Evolutionary conservation across 305 asterid genomes (phyloP), one percentile per base, ranked within the genome.

Genomic region (Ajuga reptans): DNA sequence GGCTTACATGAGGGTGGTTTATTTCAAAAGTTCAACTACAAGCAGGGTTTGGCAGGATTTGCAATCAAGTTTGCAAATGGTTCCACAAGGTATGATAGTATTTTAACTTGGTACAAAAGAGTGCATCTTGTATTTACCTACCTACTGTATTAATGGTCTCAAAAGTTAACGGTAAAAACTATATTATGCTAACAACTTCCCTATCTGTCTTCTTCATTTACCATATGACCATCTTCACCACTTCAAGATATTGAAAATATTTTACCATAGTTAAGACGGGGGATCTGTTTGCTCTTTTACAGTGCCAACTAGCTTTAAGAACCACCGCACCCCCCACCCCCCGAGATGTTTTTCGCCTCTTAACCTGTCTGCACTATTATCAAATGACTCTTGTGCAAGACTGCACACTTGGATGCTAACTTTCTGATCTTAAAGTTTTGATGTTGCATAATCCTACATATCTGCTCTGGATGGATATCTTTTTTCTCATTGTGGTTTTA

Each of bases 1-100:
- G 78, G 91, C 96, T 60, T 83, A 87, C 80, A 72, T 91, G 89
- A 89, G 84, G 77, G 78, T 89, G 62, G 86, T 87, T 64, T 85
- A 83, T 75, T 87, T 87, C 87, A 90, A 85, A 85, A 83, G 84
- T 72, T 77, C 83, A 57, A 75, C 77, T 75, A 58, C 90, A 29
- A 49, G 69, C 62, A 79, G 85, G 84, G 71, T 81, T 74, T 84
- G 89, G 74, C 89, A 62, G 50, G 96, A 86, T 79, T 67, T 92
- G 84, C 93, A 84, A 68, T 70, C 91, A 18, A 86, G 81, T 82
- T 77, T 92, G 75, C 95, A 79, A 68, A 87, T 79, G 77, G 81
- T 60, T 78, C 78, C 93, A 59, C 92, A 75, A 82, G 97, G 99
- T 93, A 80, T 45, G 75, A 24, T 61, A 64, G 61, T 50, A 66